Evolutionary conservation across 805 yeast species (phyloP).

Genomic region (Lipomyces oligophaga): DNA sequence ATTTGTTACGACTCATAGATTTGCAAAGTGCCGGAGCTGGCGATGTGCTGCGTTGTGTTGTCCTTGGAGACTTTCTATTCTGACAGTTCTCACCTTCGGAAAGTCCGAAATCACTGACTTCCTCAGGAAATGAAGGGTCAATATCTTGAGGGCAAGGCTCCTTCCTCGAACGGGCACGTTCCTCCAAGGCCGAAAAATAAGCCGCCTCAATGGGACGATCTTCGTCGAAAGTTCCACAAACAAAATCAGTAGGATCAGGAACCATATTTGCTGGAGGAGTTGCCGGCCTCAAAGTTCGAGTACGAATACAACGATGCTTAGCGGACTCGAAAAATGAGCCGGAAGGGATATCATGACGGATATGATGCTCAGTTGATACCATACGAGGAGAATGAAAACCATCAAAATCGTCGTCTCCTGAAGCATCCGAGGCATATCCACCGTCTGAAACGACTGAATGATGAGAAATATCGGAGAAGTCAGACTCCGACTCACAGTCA

Average conservation of each 20-base stretch:
- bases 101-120: slow-evolving; percentile 18
- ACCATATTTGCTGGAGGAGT: slow-evolving; percentile 28
- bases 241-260: slow-evolving; percentile 33
- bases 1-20: too few species aligned
- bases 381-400: not conserved
- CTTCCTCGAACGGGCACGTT: slow-evolving; percentile 11
- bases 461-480: not conserved
- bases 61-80: not conserved
- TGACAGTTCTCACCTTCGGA: not conserved
- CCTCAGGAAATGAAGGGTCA: slow-evolving; percentile 33
- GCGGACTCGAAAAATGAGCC: not conserved
- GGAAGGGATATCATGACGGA: too few species aligned
- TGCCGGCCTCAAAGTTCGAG: slow-evolving; percentile 24
- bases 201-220: slow-evolving; percentile 31
- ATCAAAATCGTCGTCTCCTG: slow-evolving; percentile 14
- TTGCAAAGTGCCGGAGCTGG: too few species aligned
- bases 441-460: slow-evolving; percentile 17
- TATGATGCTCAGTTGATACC: not conserved
- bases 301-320: not conserved
- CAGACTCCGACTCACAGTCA: slow-evolving; percentile 14
- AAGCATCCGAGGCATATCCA: slow-evolving; percentile 26
- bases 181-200: slow-evolving; percentile 27
- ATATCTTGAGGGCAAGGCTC: slow-evolving; percentile 31
- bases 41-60: slow-evolving; percentile 10
- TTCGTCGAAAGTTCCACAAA: slow-evolving; percentile 32